Evolutionary conservation across 2,329 filamentous ascomycete genomes (phyloP).

Genomic region (Scedosporium minutisporum): DNA sequence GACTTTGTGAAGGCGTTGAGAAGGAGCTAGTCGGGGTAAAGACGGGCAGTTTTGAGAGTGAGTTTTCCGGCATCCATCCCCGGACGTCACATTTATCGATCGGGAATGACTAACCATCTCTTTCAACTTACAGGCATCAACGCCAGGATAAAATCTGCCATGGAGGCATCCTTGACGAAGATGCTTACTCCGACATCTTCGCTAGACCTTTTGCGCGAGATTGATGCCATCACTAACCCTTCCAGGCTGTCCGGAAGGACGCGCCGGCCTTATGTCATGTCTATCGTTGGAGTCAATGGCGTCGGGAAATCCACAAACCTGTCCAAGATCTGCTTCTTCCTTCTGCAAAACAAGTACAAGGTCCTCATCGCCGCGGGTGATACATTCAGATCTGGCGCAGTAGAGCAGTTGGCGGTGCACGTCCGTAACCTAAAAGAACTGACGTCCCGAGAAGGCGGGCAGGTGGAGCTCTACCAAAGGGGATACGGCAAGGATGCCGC

Average conservation of each 20-base stretch:
- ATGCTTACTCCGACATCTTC: conserved; percentile 95
- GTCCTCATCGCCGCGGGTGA: conserved; percentile 91
- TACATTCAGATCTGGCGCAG: conserved; percentile 93
- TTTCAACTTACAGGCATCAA: conserved; percentile 48
- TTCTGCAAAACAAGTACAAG: conserved; percentile 93
- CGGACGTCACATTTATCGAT: neutral
- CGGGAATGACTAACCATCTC: neutral
- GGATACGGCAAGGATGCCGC: conserved; percentile 98
- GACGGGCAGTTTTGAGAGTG: conserved; percentile 79
- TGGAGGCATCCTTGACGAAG: conserved; percentile 86
- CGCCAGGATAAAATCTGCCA: conserved; percentile 70
- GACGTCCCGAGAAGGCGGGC: conserved; percentile 69
- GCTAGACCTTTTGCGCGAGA: conserved; percentile 87
- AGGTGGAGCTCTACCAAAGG: conserved; percentile 89
- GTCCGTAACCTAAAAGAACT: conserved; percentile 89
- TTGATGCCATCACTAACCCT: conserved; percentile 66
- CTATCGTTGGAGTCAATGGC: conserved; percentile 95
- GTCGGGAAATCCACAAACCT: conserved; percentile 97
- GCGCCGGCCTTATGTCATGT: conserved; percentile 86
- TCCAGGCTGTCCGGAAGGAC: conserved; percentile 52
- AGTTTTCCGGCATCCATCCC: conserved; percentile 9
- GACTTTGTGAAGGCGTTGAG: conserved; percentile 85
- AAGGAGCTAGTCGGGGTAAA: conserved; percentile 82
- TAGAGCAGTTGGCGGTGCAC: conserved; percentile 93
- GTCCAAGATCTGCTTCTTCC: conserved; percentile 95